Base-by-base conservation (phyloP, 805 yeast species). In the Hanseniaspora pseudoguilliermondii region DNA sequence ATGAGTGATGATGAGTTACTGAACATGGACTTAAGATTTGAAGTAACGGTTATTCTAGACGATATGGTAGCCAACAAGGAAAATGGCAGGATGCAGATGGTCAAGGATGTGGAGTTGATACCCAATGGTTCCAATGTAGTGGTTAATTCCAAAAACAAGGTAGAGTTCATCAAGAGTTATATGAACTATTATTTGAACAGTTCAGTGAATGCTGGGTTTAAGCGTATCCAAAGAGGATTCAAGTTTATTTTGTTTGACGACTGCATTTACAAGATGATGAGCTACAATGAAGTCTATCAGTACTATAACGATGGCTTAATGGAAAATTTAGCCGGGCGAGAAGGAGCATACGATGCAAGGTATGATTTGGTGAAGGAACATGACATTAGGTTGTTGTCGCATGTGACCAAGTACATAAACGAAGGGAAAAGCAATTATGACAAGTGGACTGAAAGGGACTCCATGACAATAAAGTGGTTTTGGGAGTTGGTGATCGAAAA, bases 221-320 rank as follows among this genome's bases (percentile, higher is more conserved):
- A 69, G 3, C 75, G 82, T 10, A 85, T 91, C 65, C 70, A 75
- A 48, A 71, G 64, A 3, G 97, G 97, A 0, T 93, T 93, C 63
- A 73, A 48, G 25, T 25, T 76, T 43, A 73, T 76, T 21, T 95
- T 88, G 2, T 81, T 86, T 54, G 89, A 86, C 8, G 88, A 91
- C 0, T 82, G 85, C 62, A 91, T 91, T 0, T 68, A 89, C n/a
- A 75, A 86, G 0, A 66, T 91, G 43, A 87, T 93, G 63, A 77
- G 84, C 52, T 84, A 95, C 0, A 83, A 81, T 54, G 98, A 91
- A 65, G 76, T 93, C 35, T 90, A 86, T 63, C 70, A 83, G 61
- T 71, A 91, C 7, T 69, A 90, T 4, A 82, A 91, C 57, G 97
- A 97, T 1, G 79, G 81, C 34, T 80, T 80, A 48, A 29, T 78